Conservation (phyloP, 805 yeast species). For the Starmera amethionina region DNA sequence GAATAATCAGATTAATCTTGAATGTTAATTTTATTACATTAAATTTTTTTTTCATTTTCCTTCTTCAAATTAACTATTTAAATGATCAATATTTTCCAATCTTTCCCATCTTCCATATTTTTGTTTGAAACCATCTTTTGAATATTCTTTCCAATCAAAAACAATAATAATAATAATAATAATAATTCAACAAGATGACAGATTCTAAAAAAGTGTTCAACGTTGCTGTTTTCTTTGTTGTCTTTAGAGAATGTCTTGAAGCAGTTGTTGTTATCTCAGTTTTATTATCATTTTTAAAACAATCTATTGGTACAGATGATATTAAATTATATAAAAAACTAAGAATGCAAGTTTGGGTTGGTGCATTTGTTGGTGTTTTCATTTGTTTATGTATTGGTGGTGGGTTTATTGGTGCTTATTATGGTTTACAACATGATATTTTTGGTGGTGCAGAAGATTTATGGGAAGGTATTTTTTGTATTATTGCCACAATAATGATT, state of each 20-base stretch:
- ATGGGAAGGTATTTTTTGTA: slow-evolving; percentile 95
- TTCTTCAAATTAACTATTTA: too few species aligned
- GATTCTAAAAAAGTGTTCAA: slow-evolving; percentile 24
- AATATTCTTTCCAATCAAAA: too few species aligned
- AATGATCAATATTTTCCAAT: too few species aligned
- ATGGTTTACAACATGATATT: slow-evolving; percentile 68
- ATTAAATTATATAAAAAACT: slow-evolving; percentile 48
- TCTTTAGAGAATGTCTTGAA: slow-evolving; percentile 88
- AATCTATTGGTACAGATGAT: slow-evolving; percentile 58
- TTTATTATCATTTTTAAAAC: slow-evolving; percentile 82
- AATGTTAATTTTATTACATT: too few species aligned
- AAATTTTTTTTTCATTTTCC: too few species aligned
- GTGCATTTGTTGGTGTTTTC: slow-evolving; percentile 62
- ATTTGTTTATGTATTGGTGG: slow-evolving; percentile 81
- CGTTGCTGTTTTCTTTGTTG: slow-evolving; percentile 69
- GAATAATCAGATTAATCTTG: too few species aligned
- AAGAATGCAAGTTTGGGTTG: slow-evolving; percentile 79
- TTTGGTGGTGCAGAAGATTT: slow-evolving; percentile 85
- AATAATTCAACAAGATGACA: background rate
- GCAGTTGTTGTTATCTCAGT: slow-evolving; percentile 91
- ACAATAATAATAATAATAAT: too few species aligned
- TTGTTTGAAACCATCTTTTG: too few species aligned
- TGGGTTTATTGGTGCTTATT: slow-evolving; percentile 92
- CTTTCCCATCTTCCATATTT: too few species aligned
- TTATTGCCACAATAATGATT: slow-evolving; percentile 84